These are phyloP conservation scores for Beauveria varroae DNA, from an alignment of 2,329 filamentous ascomycete genomes.

Conservation along the genomic window DNA sequence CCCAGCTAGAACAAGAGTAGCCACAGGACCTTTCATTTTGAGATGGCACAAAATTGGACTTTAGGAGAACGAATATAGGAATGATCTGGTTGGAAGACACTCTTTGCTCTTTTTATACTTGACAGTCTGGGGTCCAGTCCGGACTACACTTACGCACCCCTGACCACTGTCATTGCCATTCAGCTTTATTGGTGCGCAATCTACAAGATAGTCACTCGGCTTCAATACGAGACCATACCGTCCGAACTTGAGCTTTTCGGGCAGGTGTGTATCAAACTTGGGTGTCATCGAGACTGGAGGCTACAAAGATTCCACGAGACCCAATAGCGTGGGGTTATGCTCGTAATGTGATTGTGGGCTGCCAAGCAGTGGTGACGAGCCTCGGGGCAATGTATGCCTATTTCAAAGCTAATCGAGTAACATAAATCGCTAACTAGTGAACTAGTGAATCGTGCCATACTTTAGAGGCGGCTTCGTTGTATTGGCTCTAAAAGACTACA, in stretches of 20 bases:
- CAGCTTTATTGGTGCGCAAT: neutral
- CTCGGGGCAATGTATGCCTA: neutral
- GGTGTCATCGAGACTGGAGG: neutral
- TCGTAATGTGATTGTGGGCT: neutral
- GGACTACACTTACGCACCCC: neutral
- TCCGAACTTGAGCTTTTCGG: neutral
- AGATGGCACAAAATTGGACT: neutral
- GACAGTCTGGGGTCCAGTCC: neutral
- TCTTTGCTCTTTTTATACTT: neutral
- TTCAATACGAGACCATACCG: neutral
- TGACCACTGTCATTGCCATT: neutral
- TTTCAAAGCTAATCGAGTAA: neutral
- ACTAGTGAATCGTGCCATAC: neutral
- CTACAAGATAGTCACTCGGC: neutral
- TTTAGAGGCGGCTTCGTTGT: no score
- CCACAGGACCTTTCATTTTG: slow-evolving; percentile 1
- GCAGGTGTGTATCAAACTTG: neutral
- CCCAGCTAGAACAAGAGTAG: slow-evolving; percentile 3
- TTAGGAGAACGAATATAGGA: neutral
- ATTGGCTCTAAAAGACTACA: no score
- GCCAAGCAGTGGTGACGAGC: neutral
- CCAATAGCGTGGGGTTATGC: neutral
- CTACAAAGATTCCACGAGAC: neutral
- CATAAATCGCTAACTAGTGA: no score
- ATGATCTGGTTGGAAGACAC: no score